These are phyloP conservation scores for Lanmaoa pseudosensibilis DNA, from an alignment of 768 basidiomycete species.

Conservation along the genomic window DNA sequence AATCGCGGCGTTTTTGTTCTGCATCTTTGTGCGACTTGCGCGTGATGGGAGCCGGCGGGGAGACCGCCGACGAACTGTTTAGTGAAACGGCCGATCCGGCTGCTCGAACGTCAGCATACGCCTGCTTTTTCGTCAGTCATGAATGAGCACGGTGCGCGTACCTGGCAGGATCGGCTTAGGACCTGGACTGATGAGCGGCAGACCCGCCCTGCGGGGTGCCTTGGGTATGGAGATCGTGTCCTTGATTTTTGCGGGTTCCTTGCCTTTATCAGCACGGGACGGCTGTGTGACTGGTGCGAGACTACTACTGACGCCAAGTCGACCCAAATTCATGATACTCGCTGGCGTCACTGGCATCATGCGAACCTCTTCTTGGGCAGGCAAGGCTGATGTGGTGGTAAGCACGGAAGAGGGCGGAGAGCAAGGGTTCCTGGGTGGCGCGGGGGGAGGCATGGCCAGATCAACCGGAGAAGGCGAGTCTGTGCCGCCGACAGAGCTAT, in stretches of 20 bases:
- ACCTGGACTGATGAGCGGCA: conserved; percentile 47
- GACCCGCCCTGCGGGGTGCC: conserved; percentile 30
- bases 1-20: conserved; percentile 96
- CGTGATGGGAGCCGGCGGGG: conserved; percentile 46
- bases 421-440: conserved; percentile 40
- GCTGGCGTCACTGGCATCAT: conserved; percentile 85
- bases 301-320: conserved; percentile 52
- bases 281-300: conserved; percentile 35
- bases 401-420: conserved; percentile 16
- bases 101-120: conserved; percentile 16
- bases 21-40: conserved; percentile 94
- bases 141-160: conserved; percentile 28
- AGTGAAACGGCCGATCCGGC: conserved; percentile 36
- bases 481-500: conserved; percentile 41
- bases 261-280: conserved; percentile 23
- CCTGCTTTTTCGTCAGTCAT: background rate
- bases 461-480: conserved; percentile 89
- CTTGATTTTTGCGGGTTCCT: conserved; percentile 33
- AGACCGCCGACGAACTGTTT: conserved; percentile 24
- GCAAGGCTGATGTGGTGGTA: background rate
- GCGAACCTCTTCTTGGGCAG: conserved; percentile 30
- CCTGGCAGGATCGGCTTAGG: conserved; percentile 77
- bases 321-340: conserved; percentile 86
- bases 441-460: conserved; percentile 85
- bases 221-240: conserved; percentile 22